Base-by-base conservation (phyloP, 441 rosid genomes). In the Bocquillonia castaneifolia region DNA sequence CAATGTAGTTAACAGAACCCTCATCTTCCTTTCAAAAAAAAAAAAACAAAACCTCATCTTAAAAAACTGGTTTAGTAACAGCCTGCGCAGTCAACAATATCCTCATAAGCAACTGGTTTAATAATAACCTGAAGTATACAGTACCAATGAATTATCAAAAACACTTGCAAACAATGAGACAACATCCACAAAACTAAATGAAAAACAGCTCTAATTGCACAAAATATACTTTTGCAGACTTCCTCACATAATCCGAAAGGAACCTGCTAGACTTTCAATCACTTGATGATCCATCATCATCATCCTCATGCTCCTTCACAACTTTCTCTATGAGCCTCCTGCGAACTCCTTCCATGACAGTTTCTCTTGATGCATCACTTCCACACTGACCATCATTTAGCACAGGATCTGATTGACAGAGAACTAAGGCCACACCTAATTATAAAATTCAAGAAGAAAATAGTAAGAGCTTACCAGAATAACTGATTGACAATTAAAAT, bases 391-490 rank as follows among this genome's bases (percentile, higher is more conserved):
- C 97, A 76, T 95, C 96, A 64, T 89, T 88, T 66, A 95, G 88
- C 23, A 92, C 98, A 15, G 98, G 93, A 75, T 90, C 96, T 34
- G 96, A 92, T 37, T 89, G 90, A 76, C 99, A 95, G 12, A 92
- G 91, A 72, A 89, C 91, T 70, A 95, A 72, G 6, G 99, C 97
- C 66, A 95, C 96, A 81, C 99, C 99, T 90, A 73, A 53, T 64
- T 53, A 63, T 47, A 26, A 39, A 56, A 63, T 48, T 76, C 10
- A 40, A 29, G 36, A 66, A 47, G 48, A 29, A 12, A 37, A 29
- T 67, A 17, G 18, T 15, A 39, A 28, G 4, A 3, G 29, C 7
- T 9, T 34, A 34, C 69, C 10, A 69, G 36, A 55, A 54, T 23
- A 13, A 26, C 62, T 36, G 6, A 34, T 39, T 15, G 23, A 14